A percentile compares a stretch with the other conserved stretches of the same genome.
Evolutionary conservation across 805 yeast genomes (phyloP).

Genomic region (Suhomyces prunicola): DNA sequence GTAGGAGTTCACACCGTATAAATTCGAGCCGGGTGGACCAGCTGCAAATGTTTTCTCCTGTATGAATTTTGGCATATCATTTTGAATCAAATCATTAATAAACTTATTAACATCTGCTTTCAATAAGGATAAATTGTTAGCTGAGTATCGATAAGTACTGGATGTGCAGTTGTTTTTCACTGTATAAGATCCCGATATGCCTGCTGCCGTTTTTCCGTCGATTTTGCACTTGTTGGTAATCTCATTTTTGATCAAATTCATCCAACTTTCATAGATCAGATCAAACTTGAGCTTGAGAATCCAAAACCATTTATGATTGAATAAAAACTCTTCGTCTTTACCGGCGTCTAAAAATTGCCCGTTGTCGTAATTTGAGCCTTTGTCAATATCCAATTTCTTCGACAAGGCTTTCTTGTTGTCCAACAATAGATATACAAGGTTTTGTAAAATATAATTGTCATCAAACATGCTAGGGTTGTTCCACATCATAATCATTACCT

Average conservation of each 20-base stretch:
- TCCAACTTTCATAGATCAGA: slow-evolving; percentile 24
- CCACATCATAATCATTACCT: slow-evolving; percentile 30
- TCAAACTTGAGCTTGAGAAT: slow-evolving; percentile 20
- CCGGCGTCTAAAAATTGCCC: not conserved
- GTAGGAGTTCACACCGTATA: not conserved
- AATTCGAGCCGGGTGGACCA: not conserved
- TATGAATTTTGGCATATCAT: slow-evolving; percentile 9
- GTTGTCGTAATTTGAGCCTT: not conserved
- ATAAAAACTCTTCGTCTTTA: slow-evolving; percentile 17
- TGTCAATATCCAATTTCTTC: slow-evolving; percentile 4
- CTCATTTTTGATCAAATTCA: slow-evolving; percentile 14
- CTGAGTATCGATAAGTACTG: slow-evolving; percentile 3
- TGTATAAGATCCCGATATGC: not conserved
- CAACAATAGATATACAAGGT: slow-evolving; percentile 44
- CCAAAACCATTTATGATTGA: slow-evolving; percentile 27
- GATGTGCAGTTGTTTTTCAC: not conserved
- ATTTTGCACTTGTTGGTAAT: not conserved
- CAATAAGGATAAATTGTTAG: slow-evolving; percentile 14
- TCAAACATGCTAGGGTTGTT: slow-evolving; percentile 23
- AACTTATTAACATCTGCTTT: slow-evolving; percentile 13
- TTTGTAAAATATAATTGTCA: slow-evolving; percentile 40
- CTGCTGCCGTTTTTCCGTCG: not conserved
- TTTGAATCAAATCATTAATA: slow-evolving; percentile 11
- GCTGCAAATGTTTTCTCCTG: not conserved
- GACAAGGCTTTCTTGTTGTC: slow-evolving; percentile 26